Percentiles rank a stretch among this genome's conserved stretches.
Evolutionary conservation across 2,329 filamentous ascomycete species (phyloP).

Genomic region (Graphilbum fragrans): DNA sequence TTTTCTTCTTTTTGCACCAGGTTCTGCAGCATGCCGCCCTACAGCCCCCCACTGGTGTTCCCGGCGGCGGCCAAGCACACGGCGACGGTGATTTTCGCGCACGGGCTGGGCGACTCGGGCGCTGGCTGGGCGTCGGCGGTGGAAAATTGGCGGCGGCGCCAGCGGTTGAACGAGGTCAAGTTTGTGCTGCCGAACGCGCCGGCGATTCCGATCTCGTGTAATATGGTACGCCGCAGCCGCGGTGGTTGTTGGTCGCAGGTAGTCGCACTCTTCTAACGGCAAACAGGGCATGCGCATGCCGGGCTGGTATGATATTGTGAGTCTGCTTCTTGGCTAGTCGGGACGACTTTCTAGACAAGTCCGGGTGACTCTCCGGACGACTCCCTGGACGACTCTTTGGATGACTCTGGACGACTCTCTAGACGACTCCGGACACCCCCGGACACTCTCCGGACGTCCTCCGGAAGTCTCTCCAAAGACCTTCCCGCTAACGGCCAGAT

Average conservation of each 20-base stretch:
- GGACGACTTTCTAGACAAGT: too few species aligned
- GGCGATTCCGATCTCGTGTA: constrained; percentile 64
- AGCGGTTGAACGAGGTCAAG: constrained; percentile 77
- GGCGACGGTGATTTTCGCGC: constrained; percentile 86
- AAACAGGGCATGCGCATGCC: constrained; percentile 61
- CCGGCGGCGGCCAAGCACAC: constrained; percentile 73
- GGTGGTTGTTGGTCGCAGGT: background rate
- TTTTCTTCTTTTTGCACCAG: background rate
- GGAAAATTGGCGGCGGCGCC: constrained; percentile 72
- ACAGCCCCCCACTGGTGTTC: constrained; percentile 54
- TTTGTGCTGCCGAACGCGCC: constrained; percentile 93
- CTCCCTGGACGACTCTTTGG: too few species aligned
- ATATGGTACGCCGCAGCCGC: constrained; percentile 37
- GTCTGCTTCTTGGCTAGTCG: constrained; percentile 8
- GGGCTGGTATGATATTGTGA: constrained; percentile 74
- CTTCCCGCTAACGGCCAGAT: constrained; percentile 1
- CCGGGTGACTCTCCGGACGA: too few species aligned
- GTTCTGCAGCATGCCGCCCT: constrained; percentile 1
- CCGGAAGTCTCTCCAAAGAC: too few species aligned
- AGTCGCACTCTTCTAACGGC: too few species aligned
- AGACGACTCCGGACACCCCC: too few species aligned
- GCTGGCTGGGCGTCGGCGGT: constrained; percentile 71
- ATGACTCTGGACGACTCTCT: too few species aligned
- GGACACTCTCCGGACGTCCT: too few species aligned
- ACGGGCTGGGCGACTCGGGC: constrained; percentile 80